A percentile compares a stretch with the other conserved stretches of the same genome.
Evolutionary conservation across 257 asterid genomes (phyloP).

Genomic region (Verbena officinalis): DNA sequence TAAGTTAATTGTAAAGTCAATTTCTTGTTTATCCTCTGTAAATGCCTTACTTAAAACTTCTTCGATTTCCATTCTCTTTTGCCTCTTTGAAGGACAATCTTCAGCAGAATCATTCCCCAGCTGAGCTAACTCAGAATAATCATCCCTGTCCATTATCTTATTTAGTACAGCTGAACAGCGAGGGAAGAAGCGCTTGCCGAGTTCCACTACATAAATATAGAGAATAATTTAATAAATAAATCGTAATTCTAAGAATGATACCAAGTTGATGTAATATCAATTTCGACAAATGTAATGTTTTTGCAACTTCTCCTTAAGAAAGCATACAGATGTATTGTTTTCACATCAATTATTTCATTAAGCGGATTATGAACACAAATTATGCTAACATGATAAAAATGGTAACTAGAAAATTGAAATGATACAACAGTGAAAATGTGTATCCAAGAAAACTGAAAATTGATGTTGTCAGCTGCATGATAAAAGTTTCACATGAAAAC

Average conservation of each 20-base stretch:
- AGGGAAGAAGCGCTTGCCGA: constrained; percentile 94
- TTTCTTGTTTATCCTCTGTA: constrained; percentile 83
- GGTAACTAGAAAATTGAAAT: neutral
- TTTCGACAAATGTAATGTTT: neutral
- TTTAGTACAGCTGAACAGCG: constrained; percentile 85
- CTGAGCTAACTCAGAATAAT: constrained; percentile 70
- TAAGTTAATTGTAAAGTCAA: constrained; percentile 45
- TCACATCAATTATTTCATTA: neutral
- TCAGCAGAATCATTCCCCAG: constrained; percentile 50
- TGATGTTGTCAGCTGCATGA: neutral
- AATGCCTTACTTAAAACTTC: constrained; percentile 76
- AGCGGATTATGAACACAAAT: neutral
- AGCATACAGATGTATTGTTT: constrained; percentile 2
- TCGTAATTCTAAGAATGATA: neutral
- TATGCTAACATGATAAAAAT: neutral
- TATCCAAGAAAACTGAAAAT: neutral
- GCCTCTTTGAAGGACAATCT: constrained; percentile 73
- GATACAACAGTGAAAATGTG: constrained; percentile 13
- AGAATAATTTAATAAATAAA: constrained; percentile 2
- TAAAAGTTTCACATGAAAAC: neutral
- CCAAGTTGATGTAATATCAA: neutral
- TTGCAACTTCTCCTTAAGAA: constrained; percentile 1
- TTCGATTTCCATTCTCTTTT: constrained; percentile 69
- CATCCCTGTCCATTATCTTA: constrained; percentile 88
- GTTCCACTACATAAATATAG: constrained; percentile 66